Conservation (phyloP, 1,284 basidiomycete genomes). For the Rhodotorula sp. region DNA sequence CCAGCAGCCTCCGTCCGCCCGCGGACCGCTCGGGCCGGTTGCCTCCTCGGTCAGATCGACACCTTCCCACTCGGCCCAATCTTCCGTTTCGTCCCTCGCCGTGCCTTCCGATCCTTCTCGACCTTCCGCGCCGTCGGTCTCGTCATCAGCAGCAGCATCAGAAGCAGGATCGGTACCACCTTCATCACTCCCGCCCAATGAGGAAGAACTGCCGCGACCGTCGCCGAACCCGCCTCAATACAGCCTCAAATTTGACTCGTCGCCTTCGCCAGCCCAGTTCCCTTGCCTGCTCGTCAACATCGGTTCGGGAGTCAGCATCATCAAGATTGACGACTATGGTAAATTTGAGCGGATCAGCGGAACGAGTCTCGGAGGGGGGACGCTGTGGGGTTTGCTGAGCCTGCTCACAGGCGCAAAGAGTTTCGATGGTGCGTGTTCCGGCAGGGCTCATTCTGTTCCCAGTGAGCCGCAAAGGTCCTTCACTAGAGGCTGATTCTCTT, state of each 20-base stretch:
- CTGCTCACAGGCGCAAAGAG: slow-evolving; percentile 90
- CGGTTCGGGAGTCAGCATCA: slow-evolving; percentile 94
- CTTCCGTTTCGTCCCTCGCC: neutral
- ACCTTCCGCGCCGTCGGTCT: too few relatives aligned
- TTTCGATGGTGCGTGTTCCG: slow-evolving; percentile 78
- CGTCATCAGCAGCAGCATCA: neutral
- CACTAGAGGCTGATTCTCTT: too few relatives aligned
- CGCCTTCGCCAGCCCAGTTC: slow-evolving; percentile 66
- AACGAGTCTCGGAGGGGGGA: slow-evolving; percentile 96
- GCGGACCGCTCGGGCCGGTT: neutral
- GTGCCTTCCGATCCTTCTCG: slow-evolving; percentile 2
- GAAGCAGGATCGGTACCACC: neutral
- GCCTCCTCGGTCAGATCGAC: neutral
- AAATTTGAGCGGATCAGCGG: slow-evolving; percentile 94
- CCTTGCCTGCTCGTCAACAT: slow-evolving; percentile 98
- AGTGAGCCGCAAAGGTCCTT: too few relatives aligned
- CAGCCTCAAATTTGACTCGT: slow-evolving; percentile 75
- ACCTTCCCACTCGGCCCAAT: neutral
- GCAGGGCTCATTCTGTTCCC: neutral
- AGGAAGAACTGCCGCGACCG: slow-evolving; percentile 70
- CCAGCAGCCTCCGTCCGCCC: neutral
- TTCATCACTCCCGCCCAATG: slow-evolving; percentile 3
- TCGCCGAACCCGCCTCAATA: slow-evolving; percentile 88
- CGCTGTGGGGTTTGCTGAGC: slow-evolving; percentile 95
- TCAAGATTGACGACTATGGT: slow-evolving; percentile 94